Percentiles rank a stretch among this genome's conserved stretches.
These are phyloP conservation scores for Pythium oligandrum DNA, from an alignment of 352 stramenopile species.

Conservation along the genomic window DNA sequence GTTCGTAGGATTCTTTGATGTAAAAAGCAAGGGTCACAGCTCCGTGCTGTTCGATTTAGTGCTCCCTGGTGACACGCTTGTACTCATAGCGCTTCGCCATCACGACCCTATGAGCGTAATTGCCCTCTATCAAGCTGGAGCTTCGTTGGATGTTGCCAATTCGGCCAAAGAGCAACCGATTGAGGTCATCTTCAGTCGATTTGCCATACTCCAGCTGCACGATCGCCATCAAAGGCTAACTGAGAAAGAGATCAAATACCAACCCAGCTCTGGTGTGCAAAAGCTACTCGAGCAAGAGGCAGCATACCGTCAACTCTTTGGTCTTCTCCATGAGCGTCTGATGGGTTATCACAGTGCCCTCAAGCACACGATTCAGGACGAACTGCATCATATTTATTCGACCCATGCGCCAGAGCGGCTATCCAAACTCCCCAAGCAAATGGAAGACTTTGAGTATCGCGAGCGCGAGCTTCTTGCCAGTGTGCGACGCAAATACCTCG, in stretches of 20 bases:
- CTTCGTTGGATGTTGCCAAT: conserved; percentile 30
- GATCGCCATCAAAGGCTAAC: conserved; percentile 2
- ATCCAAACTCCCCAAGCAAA: conserved; percentile 39
- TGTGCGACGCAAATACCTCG: conserved; percentile 47
- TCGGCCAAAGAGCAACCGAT: conserved; percentile 26
- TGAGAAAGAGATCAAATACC: neutral
- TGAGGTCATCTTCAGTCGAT: conserved; percentile 27
- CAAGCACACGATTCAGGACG: conserved; percentile 14
- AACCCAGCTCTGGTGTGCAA: neutral
- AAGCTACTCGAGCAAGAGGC: conserved; percentile 12
- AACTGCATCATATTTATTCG: conserved; percentile 40
- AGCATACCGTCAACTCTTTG: conserved; percentile 33
- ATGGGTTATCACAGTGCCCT: conserved; percentile 22
- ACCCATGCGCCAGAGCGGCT: conserved; percentile 45
- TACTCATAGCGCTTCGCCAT: conserved; percentile 43
- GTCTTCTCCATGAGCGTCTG: conserved; percentile 20
- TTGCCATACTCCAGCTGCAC: conserved; percentile 24
- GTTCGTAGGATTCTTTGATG: conserved; percentile 50
- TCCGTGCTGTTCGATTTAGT: conserved; percentile 30
- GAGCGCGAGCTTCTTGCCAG: conserved; percentile 33
- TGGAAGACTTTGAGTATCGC: conserved; percentile 45
- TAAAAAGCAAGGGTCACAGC: neutral
- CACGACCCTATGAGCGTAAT: conserved; percentile 26
- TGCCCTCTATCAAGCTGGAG: conserved; percentile 26
- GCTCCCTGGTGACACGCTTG: conserved; percentile 43